Evolutionary conservation across 305 asterid species (phyloP).

Genomic region (Solanum chacoense): DNA sequence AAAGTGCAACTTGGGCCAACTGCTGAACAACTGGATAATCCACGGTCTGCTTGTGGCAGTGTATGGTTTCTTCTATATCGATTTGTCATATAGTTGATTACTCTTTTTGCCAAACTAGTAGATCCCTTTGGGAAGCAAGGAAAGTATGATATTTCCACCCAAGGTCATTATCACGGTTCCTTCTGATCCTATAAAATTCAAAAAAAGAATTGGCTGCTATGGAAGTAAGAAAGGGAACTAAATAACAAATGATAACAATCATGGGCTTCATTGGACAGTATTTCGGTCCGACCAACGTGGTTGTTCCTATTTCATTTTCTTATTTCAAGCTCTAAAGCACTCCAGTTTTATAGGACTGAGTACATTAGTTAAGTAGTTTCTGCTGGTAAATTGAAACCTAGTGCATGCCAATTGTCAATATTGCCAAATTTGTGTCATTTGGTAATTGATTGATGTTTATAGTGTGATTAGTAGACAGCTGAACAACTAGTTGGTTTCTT

Average conservation of each 20-base stretch:
- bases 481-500: neutral
- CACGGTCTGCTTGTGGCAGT: constrained; percentile 94
- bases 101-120: neutral
- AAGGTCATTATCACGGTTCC: neutral
- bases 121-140: neutral
- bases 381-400: neutral
- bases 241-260: neutral
- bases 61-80: constrained; percentile 24
- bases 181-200: neutral
- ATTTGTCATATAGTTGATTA: neutral
- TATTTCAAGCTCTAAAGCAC: neutral
- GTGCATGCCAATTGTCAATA: neutral
- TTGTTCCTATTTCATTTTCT: neutral
- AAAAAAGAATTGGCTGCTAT: neutral
- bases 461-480: neutral
- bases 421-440: neutral
- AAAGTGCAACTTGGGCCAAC: constrained; percentile 78
- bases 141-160: neutral
- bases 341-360: neutral
- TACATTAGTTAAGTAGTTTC: neutral
- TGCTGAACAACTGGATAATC: constrained; percentile 69
- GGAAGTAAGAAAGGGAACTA: neutral
- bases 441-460: neutral
- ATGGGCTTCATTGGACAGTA: neutral
- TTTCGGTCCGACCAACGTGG: neutral